Evolutionary conservation across 768 basidiomycete genomes (phyloP), one percentile per base, ranked within the genome.

Genomic region (Vishniacozyma victoriae): DNA sequence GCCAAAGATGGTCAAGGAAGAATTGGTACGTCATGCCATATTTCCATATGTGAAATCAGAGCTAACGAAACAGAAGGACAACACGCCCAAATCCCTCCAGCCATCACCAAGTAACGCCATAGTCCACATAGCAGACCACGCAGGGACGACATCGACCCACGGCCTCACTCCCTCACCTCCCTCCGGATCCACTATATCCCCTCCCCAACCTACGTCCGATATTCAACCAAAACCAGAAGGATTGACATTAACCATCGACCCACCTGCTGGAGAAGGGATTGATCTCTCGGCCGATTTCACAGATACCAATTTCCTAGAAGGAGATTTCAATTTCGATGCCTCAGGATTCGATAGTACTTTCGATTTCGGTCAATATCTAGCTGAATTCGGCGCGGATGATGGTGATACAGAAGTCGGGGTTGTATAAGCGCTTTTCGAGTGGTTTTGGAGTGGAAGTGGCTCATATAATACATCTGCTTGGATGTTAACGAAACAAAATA

Each of bases 361-460:
- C 38, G 64, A 67, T 41, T 62, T 62, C 39, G 49, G 44, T 9
- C 29, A 56, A 55, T 62, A 60, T 36, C 46, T 67, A n/a, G 55
- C 62, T 15, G 58, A 49, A 9, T 39, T 57, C 46, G 62, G 54
- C 4, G 63, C 48, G n/a, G 55, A 55, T 39, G 53, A 48, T 4
- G 60, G 49, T 9, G 44, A 44, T 12, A 51, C 41, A 12, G 59
- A 54, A 37, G 47, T 62, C 5, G 55, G 50, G 3, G 37, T 60
- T 26, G 50, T 51, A 14, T 48, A 25, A 9, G 9, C 9, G 12
- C 11, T 9, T 9, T 33, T 9, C 31, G n/a, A n/a, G n/a, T n/a
- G n/a, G n/a, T n/a, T n/a, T n/a, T n/a, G n/a, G n/a, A n/a, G n/a
- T n/a, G n/a, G n/a, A n/a, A n/a, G n/a, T n/a, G n/a, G n/a, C n/a